Evolutionary conservation across 2,329 filamentous ascomycete genomes (phyloP).

Genomic region (Juglanconis juglandina): DNA sequence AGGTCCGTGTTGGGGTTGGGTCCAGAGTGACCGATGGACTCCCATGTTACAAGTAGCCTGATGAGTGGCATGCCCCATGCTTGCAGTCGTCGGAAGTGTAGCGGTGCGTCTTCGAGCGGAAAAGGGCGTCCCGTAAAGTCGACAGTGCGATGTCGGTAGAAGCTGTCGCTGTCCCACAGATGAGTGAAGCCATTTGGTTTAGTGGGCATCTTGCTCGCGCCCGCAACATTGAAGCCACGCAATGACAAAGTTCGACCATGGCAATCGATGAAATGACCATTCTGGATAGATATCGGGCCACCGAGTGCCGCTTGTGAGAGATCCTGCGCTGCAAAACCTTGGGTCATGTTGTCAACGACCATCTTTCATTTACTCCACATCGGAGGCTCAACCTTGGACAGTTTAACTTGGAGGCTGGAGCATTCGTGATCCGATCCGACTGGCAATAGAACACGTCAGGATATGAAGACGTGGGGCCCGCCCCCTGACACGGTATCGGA

Average conservation of each 20-base stretch:
- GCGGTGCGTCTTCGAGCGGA: slow-evolving; percentile 33
- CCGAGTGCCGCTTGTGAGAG: slow-evolving; percentile 34
- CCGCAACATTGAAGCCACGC: slow-evolving; percentile 41
- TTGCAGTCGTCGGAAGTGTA: slow-evolving; percentile 36
- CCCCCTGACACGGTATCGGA: too few relatives aligned
- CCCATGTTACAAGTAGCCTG: slow-evolving; percentile 41
- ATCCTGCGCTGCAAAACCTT: slow-evolving; percentile 27
- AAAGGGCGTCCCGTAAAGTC: slow-evolving; percentile 38
- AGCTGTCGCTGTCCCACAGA: slow-evolving; percentile 32
- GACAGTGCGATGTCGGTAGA: slow-evolving; percentile 37
- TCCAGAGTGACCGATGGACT: slow-evolving; percentile 34
- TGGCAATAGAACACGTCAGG: too few relatives aligned
- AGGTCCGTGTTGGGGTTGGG: slow-evolving; percentile 30
- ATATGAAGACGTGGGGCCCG: too few relatives aligned
- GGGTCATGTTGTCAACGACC: background rate
- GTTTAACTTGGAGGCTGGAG: too few relatives aligned
- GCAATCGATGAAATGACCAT: slow-evolving; percentile 31
- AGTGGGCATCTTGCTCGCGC: slow-evolving; percentile 38
- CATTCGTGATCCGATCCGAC: too few relatives aligned
- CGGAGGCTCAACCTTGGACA: too few relatives aligned
- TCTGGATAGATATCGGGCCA: slow-evolving; percentile 28
- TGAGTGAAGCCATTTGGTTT: slow-evolving; percentile 35
- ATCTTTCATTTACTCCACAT: too few relatives aligned
- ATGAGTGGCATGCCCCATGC: slow-evolving; percentile 38
- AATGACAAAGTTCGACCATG: slow-evolving; percentile 36